Evolutionary conservation across 2,329 filamentous ascomycete species (phyloP).

Genomic region (Lecanicillium sp.): DNA sequence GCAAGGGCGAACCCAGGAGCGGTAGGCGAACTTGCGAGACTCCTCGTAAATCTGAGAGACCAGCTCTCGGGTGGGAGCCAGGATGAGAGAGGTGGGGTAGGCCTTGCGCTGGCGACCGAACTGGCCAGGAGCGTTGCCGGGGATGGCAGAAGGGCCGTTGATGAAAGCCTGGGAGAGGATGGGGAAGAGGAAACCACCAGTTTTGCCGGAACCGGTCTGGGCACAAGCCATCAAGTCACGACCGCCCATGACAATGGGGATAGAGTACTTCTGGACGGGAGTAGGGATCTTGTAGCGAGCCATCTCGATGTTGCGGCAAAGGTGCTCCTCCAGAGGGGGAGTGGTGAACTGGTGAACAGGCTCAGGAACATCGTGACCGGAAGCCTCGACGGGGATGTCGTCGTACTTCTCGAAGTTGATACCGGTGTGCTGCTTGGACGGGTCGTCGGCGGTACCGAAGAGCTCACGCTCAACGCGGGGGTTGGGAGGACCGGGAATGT

Average conservation of each 20-base stretch:
- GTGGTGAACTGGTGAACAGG: slow-evolving; percentile 86
- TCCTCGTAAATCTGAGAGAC: slow-evolving; percentile 99
- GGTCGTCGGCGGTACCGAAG: slow-evolving; percentile 85
- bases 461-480: slow-evolving; percentile 89
- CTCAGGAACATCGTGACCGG: slow-evolving; percentile 87
- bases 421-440: slow-evolving; percentile 90
- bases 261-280: slow-evolving; percentile 98
- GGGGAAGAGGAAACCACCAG: slow-evolving; percentile 98
- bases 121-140: slow-evolving; percentile 58
- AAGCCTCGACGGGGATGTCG: slow-evolving; percentile 97
- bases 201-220: slow-evolving; percentile 99
- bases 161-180: slow-evolving; percentile 97
- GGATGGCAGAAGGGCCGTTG: slow-evolving; percentile 70
- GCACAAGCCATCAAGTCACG: slow-evolving; percentile 99
- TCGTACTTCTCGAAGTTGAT: slow-evolving; percentile 99
- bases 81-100: slow-evolving; percentile 90
- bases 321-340: slow-evolving; percentile 90
- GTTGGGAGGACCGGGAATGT: slow-evolving; percentile 84
- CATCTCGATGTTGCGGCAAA: slow-evolving; percentile 87
- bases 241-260: slow-evolving; percentile 96
- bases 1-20: slow-evolving; percentile 96
- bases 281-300: slow-evolving; percentile 94
- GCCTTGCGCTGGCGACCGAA: slow-evolving; percentile 96
- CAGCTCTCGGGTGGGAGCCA: slow-evolving; percentile 95
- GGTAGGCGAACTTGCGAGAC: slow-evolving; percentile 95